Conservation (phyloP, 2,329 filamentous ascomycete species). For the Fusarium sp. region DNA sequence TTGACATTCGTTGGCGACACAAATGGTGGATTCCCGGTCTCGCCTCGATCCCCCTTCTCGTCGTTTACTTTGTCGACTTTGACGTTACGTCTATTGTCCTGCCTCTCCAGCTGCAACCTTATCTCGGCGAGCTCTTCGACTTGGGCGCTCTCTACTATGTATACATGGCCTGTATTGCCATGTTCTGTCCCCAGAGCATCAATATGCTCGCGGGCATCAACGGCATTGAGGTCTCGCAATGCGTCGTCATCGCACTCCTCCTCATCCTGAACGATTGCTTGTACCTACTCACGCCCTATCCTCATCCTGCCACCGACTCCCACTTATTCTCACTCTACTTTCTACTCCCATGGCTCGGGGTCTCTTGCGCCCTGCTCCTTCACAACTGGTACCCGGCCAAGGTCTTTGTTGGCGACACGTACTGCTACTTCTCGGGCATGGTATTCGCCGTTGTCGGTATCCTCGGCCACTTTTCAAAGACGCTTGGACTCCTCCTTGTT, state of each 20-base stretch:
- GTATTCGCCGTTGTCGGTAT: slow-evolving; percentile 98
- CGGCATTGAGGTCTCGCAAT: slow-evolving; percentile 96
- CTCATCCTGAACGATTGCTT: slow-evolving; percentile 88
- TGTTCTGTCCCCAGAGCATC: slow-evolving; percentile 98
- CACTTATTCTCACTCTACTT: slow-evolving; percentile 97
- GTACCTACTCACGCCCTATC: slow-evolving; percentile 86
- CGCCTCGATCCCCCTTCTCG: slow-evolving; percentile 90
- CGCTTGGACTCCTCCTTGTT: slow-evolving; percentile 87
- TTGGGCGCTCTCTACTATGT: slow-evolving; percentile 88
- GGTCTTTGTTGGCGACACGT: slow-evolving; percentile 98
- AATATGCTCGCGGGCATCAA: slow-evolving; percentile 99
- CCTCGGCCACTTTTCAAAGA: slow-evolving; percentile 98
- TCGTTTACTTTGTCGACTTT: slow-evolving; percentile 98
- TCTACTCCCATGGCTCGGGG: slow-evolving; percentile 92
- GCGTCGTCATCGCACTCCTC: slow-evolving; percentile 86
- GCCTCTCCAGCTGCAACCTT: slow-evolving; percentile 84
- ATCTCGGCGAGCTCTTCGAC: slow-evolving; percentile 87
- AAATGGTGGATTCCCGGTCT: slow-evolving; percentile 98
- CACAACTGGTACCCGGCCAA: slow-evolving; percentile 97
- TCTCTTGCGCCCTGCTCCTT: slow-evolving; percentile 84
- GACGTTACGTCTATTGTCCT: slow-evolving; percentile 96
- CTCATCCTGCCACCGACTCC: slow-evolving; percentile 93
- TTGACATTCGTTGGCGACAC: slow-evolving; percentile 98
- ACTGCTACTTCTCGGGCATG: slow-evolving; percentile 99
- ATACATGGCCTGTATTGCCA: slow-evolving; percentile 96